Evolutionary conservation across 2,329 filamentous ascomycete genomes (phyloP), one percentile per base, ranked within the genome.

Genomic region (Ascochyta koolunga): DNA sequence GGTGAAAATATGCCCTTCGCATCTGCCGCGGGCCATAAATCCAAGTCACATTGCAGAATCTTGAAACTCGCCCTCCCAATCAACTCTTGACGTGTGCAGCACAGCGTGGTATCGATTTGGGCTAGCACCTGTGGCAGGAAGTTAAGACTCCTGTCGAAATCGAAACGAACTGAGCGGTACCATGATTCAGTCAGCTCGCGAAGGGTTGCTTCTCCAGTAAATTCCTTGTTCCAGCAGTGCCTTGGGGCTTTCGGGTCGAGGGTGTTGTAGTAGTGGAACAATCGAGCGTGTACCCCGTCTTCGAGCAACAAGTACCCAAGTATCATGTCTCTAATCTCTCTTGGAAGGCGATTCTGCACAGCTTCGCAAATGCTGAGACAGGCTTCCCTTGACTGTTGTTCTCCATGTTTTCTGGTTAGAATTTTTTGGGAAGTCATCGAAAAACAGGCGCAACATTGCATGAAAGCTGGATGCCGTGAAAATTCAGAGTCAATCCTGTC

Each of bases 321-420:
- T 15, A 60, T 46, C 40, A 58, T 55, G 18, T 60, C 54, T n/a
- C 54, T 33, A 4, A 60, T 41, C 31, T 60, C 58, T 18, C 51
- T 49, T 7, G 58, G 58, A 10, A 60, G 44, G n/a, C 25, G 45
- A 33, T 37, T 29, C 16, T 54, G 51, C 10, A 54, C 15, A 3
- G 45, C 45, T 24, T 35, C 13, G 24, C 51, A 54, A 24, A 54
- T 18, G 9, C 46, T 45, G 24, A 54, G 29, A 33, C 51, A 54
- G 11, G 37, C 21, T 4, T 9, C 32, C 25, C 39, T 50, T 19
- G 35, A 45, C 18, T 45, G 35, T 19, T 38, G 27, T 5, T 41
- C 51, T 32, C 48, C 45, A 29, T 11, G 8, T 25, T 19, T 24
- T 24, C 32, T 45, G 18, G 33, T 19, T 11, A 41, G 5, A 24